Base-by-base conservation (phyloP, 805 yeast species). In the Candida qinlingensis region DNA sequence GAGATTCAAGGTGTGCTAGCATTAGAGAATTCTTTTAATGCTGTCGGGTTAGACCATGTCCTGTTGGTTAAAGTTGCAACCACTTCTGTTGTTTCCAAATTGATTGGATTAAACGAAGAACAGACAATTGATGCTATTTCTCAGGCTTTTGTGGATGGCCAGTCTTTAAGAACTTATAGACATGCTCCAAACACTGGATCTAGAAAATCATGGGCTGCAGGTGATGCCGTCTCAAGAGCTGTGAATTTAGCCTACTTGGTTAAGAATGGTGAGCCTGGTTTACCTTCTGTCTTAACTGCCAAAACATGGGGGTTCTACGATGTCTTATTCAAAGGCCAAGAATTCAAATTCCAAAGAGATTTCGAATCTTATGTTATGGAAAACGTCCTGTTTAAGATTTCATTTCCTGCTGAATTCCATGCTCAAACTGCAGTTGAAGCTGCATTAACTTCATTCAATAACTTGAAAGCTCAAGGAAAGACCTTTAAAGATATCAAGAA, bases 141-240 rank as follows among this genome's bases (percentile, higher is more conserved):
- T 5, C 84, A 79, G 52, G 83, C 83, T 7, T 78, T 79, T 64
- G 82, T 73, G 30, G 85, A 79, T 62, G 84, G 84, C 31, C 81
- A 77, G 54, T 56, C 80, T 4, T 65, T 79, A 51, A 71, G 85
- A 63, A 80, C 84, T 31, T 79, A 79, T 58, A 74, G 85, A 58
- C 85, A 79, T 58, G 80, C 83, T 8, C 84, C 85, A 53, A 79
- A 79, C 64, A 80, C 84, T 45, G 78, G 79, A 65, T 74, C 81
- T 7, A 72, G 84, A 59, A 79, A 79, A 65, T 78, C 83, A 1
- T 79, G 85, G 85, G 85, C 85, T 29, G 85, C 85, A 11, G 85
- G 84, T 50, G 84, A 79, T 56, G 83, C 84, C 10, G 74, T 73
- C 44, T 69, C 80, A 12, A 69, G 83, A 51, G 85, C 83, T 19